Percentiles rank a stretch among this genome's conserved stretches.
Conservation (phyloP, 768 basidiomycete genomes). For the Macrolepiota dolichaula region DNA sequence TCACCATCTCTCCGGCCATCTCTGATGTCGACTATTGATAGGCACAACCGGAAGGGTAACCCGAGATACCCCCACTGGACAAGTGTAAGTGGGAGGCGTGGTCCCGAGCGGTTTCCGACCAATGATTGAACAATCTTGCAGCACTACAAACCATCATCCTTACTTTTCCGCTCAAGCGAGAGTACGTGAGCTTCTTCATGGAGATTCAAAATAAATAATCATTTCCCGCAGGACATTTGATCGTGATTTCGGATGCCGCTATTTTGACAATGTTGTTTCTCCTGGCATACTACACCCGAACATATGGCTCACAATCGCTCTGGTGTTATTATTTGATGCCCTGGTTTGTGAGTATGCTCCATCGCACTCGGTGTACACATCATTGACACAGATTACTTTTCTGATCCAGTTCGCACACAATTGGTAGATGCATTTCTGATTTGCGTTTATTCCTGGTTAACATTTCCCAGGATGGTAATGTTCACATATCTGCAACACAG, state of each 20-base stretch:
- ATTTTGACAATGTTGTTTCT: slow-evolving; percentile 35
- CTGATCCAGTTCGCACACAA: slow-evolving; percentile 40
- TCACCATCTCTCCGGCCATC: no score
- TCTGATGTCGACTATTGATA: slow-evolving; percentile 8
- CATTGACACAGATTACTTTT: background rate
- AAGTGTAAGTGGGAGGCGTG: slow-evolving; percentile 28
- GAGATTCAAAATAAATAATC: background rate
- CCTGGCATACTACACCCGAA: slow-evolving; percentile 27
- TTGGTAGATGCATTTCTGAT: slow-evolving; percentile 24
- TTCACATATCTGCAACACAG: slow-evolving; percentile 63
- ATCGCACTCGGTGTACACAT: background rate
- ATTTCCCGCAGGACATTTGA: slow-evolving; percentile 23
- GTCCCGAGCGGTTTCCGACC: background rate
- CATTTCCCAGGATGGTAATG: slow-evolving; percentile 48
- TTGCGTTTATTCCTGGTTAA: slow-evolving; percentile 6
- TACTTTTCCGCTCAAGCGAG: slow-evolving; percentile 43
- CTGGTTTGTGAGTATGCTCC: slow-evolving; percentile 40
- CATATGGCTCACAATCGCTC: slow-evolving; percentile 27
- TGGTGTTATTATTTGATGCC: slow-evolving; percentile 43
- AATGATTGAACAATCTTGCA: slow-evolving; percentile 15
- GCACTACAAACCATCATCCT: slow-evolving; percentile 42
- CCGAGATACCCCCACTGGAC: slow-evolving; percentile 40
- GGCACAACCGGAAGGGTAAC: slow-evolving; percentile 45
- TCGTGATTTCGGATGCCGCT: slow-evolving; percentile 40
- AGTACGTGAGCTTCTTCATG: slow-evolving; percentile 23